Percentiles rank a stretch among this genome's conserved stretches.
Evolutionary conservation across 371 early-diverging fungal genomes (phyloP).

Genomic region (Blakeslea trispora): DNA sequence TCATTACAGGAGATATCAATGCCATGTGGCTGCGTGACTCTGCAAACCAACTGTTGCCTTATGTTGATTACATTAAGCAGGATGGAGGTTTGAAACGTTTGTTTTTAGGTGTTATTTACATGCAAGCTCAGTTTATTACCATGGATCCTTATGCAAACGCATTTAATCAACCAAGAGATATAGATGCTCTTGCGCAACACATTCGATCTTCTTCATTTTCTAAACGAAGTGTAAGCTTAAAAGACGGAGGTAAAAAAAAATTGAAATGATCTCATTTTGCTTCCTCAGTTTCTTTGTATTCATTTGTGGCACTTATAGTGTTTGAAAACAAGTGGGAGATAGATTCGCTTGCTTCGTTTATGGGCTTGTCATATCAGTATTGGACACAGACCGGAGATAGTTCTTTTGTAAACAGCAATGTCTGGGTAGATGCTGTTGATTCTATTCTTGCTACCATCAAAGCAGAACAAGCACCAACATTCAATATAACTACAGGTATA

Average conservation of each 20-base stretch:
- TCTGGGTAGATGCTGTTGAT: conserved; percentile 48
- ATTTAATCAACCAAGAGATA: conserved; percentile 36
- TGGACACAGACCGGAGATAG: conserved; percentile 45
- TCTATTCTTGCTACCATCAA: conserved; percentile 29
- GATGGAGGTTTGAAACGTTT: conserved; percentile 45
- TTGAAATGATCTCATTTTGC: not conserved
- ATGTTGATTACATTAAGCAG: conserved; percentile 45
- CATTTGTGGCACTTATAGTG: conserved; percentile 19
- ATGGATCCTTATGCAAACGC: conserved; percentile 56
- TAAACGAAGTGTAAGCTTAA: not conserved
- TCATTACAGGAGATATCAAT: conserved; percentile 70
- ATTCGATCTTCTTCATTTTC: not conserved
- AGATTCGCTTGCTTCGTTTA: conserved; percentile 58
- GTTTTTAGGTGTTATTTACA: conserved; percentile 53
- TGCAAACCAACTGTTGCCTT: conserved; percentile 65
- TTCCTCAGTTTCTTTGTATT: not conserved
- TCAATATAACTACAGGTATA: conserved; percentile 34
- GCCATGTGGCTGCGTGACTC: conserved; percentile 75
- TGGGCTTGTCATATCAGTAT: conserved; percentile 48
- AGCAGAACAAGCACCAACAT: conserved; percentile 44
- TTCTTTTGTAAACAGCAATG: conserved; percentile 29
- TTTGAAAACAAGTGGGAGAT: conserved; percentile 57
- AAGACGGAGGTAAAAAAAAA: conserved; percentile 19
- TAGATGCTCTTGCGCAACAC: conserved; percentile 9
- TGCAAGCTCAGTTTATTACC: conserved; percentile 57